phyloP scores from a whole-genome alignment of 1,139 yeast genomes.

The Yamadazyma diddensiae region DNA sequence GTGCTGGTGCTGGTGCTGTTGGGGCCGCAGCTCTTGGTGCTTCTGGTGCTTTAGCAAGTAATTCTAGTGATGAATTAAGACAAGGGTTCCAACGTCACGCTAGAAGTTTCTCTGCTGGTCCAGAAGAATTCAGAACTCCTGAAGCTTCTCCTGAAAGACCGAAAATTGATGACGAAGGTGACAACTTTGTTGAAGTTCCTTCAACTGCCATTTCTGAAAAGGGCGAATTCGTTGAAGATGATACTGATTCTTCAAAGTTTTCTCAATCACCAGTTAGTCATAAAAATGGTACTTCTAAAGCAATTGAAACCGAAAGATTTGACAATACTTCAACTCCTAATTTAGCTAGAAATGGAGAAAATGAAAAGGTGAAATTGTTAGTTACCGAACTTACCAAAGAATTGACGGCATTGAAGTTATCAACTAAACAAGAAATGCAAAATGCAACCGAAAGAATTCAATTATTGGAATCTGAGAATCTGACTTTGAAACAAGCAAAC shows the following conservation, averaged over 20 bases:
- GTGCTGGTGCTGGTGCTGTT: conserved; percentile 10
- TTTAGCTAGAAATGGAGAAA: conserved; percentile 15
- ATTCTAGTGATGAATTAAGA: conserved; percentile 14
- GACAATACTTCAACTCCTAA: conserved; percentile 16
- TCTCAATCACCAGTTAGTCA: conserved; percentile 3
- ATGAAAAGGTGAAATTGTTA: conserved; percentile 30
- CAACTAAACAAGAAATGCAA: conserved; percentile 51
- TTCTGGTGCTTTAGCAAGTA: conserved; percentile 8
- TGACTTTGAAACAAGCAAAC: conserved; percentile 20
- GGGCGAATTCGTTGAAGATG: conserved; percentile 20
- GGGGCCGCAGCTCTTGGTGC: conserved; percentile 15
- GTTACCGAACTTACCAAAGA: conserved; percentile 47
- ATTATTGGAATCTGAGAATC: conserved; percentile 45
- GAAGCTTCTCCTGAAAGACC: conserved; percentile 34
- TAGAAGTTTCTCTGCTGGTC: conserved; percentile 39
- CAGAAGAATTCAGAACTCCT: conserved; percentile 45
- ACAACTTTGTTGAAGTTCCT: conserved; percentile 29
- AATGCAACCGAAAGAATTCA: conserved; percentile 51
- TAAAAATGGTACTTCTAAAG: conserved; percentile 7
- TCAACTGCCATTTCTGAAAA: conserved; percentile 24
- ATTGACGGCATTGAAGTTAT: conserved; percentile 39
- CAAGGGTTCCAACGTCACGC: conserved; percentile 32
- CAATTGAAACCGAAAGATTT: conserved; percentile 10
- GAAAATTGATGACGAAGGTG: conserved; percentile 8
- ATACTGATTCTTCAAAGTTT: conserved; percentile 8